Evolutionary conservation across 257 asterid genomes (phyloP), one percentile per base, ranked within the genome.

Genomic region (Solanum piurae): DNA sequence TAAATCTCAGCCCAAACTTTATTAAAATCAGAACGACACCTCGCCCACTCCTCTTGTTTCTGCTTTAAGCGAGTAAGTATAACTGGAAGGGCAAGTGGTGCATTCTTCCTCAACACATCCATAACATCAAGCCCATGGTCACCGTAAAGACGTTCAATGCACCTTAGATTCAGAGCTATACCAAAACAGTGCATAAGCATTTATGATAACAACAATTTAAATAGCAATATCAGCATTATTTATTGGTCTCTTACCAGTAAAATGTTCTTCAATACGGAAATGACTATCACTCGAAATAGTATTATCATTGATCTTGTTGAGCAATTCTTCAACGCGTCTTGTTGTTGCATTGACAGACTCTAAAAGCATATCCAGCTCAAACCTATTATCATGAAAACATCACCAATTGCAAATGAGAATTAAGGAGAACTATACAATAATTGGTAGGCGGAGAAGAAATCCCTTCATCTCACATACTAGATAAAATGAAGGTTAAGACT

Each of bases 51-150:
- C 92, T 95, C 98, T 90, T 95, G 96, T 88, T 97, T 97, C 94
- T 96, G 99, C 92, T 94, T 97, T 92, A 97, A 93, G 83, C 99
- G 97, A 86, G 97, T 93, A 83, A 97, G 91, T 86, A 97, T 94
- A 88, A 97, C 98, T 42, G 99, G 98, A 92, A 96, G 92, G 58
- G 98, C 94, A 91, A 94, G 94, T 83, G 95, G 90, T 10, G 97
- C 95, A 92, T 92, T 97, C 92, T 92, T 95, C 92, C 94, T 92
- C 88, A 97, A 92, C 74, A 97, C 94, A 92, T 97, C 98, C 96
- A 96, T 90, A 75, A 97, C 99, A 88, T 97, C 99, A 89, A 95
- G 99, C 89, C 99, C 99, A 84, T 97, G 99, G 92, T 97, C 99
- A 89, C 98, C 99, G 86, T 97, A 97, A 88, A 97, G 89, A 74